phyloP scores from a whole-genome alignment of 2,329 filamentous ascomycete species.

The Botrytis medusae region DNA sequence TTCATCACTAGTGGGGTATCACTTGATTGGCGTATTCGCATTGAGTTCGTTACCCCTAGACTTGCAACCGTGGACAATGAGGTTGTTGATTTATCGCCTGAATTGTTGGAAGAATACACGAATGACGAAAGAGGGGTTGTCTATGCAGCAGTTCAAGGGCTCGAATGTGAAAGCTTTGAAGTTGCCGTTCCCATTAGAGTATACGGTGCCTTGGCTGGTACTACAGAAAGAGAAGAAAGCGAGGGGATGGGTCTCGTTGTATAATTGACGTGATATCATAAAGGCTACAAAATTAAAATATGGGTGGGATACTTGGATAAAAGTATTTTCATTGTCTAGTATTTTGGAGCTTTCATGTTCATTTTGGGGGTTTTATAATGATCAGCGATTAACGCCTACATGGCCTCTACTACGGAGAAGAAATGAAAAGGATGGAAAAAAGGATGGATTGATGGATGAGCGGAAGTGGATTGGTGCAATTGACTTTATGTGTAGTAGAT shows the following conservation, averaged over 20 bases:
- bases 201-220: slow-evolving; percentile 57
- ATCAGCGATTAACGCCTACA: slow-evolving; percentile 2
- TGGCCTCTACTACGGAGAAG: not conserved
- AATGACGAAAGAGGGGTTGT: slow-evolving; percentile 77
- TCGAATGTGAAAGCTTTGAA: slow-evolving; percentile 88
- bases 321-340: not conserved
- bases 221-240: slow-evolving; percentile 12
- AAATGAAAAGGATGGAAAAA: not conserved
- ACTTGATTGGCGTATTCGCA: slow-evolving; percentile 82
- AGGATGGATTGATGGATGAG: not conserved
- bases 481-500: not conserved
- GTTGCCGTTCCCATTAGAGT: slow-evolving; percentile 81
- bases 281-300: slow-evolving; percentile 10
- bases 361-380: not conserved
- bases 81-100: slow-evolving; percentile 37
- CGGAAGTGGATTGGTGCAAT: not conserved
- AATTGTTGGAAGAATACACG: slow-evolving; percentile 74
- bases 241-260: slow-evolving; percentile 12
- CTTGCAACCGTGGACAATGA: slow-evolving; percentile 43
- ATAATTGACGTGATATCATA: not conserved
- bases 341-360: slow-evolving; percentile 1
- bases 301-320: slow-evolving; percentile 4
- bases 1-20: slow-evolving; percentile 88
- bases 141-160: slow-evolving; percentile 72
- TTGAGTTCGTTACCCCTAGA: slow-evolving; percentile 87